Evolutionary conservation across 108 stramenopile species (phyloP).

Genomic region (Conticribra weissflogii): DNA sequence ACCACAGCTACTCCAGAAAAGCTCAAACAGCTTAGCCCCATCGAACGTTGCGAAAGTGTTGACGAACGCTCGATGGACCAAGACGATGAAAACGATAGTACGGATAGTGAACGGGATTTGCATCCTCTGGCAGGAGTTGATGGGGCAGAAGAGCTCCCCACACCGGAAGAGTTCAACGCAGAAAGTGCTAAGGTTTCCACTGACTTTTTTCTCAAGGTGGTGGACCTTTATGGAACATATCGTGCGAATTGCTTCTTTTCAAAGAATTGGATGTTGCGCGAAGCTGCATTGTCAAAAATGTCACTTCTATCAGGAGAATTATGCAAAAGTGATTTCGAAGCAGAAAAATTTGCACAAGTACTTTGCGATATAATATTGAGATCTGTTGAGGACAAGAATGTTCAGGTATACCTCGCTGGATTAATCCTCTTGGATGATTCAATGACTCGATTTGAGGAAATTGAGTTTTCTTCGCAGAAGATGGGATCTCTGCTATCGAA

Average conservation of each 20-base stretch:
- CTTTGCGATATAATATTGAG: conserved; percentile 35
- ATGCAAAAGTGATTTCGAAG: conserved; percentile 39
- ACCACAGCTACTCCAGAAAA: not conserved
- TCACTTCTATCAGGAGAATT: conserved; percentile 42
- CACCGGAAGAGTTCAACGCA: conserved; percentile 55
- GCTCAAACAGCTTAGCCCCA: no score
- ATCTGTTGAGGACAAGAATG: conserved; percentile 44
- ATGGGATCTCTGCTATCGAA: conserved; percentile 29
- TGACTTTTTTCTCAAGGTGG: conserved; percentile 44
- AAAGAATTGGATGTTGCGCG: conserved; percentile 58
- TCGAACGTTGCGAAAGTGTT: conserved; percentile 6
- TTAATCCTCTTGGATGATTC: conserved; percentile 50
- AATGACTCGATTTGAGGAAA: conserved; percentile 37
- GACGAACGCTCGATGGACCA: conserved; percentile 12
- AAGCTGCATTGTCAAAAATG: conserved; percentile 58
- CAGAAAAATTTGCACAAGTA: conserved; percentile 40
- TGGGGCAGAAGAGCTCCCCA: conserved; percentile 50
- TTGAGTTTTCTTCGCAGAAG: conserved; percentile 14
- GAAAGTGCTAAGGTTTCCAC: conserved; percentile 17
- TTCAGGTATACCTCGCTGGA: conserved; percentile 48
- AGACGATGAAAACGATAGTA: conserved; percentile 17
- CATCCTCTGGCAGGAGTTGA: conserved; percentile 66
- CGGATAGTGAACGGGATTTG: conserved; percentile 24
- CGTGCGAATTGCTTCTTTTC: conserved; percentile 56
- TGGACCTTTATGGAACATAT: conserved; percentile 52